Percentiles rank a stretch among this genome's conserved stretches.
These are phyloP conservation scores for Chlorella variabilis DNA, from an alignment of 163 green algal genomes.

Conservation along the genomic window DNA sequence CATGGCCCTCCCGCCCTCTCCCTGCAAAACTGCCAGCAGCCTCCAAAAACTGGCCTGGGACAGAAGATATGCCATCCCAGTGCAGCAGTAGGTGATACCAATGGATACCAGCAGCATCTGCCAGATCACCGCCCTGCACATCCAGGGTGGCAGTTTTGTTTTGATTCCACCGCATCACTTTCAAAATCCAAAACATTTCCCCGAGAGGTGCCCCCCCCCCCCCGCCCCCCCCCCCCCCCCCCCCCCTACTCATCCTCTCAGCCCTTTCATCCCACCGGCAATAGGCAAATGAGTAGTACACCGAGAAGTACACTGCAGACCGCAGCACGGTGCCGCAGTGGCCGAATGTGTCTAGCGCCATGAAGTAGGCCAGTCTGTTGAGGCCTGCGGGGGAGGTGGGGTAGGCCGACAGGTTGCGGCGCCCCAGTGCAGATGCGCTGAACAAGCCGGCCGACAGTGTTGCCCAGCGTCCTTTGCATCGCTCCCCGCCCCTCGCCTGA, in stretches of 20 bases:
- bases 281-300: constrained; percentile 53
- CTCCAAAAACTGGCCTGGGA: constrained; percentile 48
- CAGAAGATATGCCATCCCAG: constrained; percentile 64
- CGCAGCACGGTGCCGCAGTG: constrained; percentile 49
- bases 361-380: constrained; percentile 60
- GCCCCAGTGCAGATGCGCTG: too few relatives aligned
- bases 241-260: too few relatives aligned
- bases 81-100: constrained; percentile 64
- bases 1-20: too few relatives aligned
- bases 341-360: constrained; percentile 60
- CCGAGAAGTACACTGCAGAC: constrained; percentile 59
- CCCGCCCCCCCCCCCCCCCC: too few relatives aligned
- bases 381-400: constrained; percentile 35
- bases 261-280: too few relatives aligned
- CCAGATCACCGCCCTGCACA: constrained; percentile 56
- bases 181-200: too few relatives aligned
- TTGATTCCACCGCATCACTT: too few relatives aligned
- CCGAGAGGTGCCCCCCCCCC: too few relatives aligned
- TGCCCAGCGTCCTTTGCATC: too few relatives aligned
- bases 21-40: too few relatives aligned
- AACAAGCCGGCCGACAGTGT: too few relatives aligned
- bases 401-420: neutral
- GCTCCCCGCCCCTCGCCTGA: constrained; percentile 38
- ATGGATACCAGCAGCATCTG: constrained; percentile 68
- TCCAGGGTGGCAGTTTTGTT: too few relatives aligned